These are phyloP conservation scores for Akanthomyces muscarius DNA, from an alignment of 2,329 filamentous ascomycete genomes.

Conservation along the genomic window DNA sequence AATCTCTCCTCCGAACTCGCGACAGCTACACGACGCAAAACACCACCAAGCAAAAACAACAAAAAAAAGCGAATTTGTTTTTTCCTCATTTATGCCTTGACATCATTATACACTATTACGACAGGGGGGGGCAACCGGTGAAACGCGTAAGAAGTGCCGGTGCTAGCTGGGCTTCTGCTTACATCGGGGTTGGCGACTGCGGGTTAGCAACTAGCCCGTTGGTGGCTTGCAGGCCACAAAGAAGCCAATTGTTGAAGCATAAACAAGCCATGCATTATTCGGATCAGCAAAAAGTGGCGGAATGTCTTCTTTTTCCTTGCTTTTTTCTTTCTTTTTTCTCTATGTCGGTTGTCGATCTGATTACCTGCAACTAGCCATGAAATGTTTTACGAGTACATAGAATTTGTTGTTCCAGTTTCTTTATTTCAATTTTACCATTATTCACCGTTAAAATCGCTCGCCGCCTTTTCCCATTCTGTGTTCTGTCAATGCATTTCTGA, in stretches of 20 bases:
- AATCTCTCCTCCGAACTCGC: not conserved
- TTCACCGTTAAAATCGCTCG: not conserved
- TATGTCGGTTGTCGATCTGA: slow-evolving; percentile 6
- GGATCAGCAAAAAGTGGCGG: not conserved
- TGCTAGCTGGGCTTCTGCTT: slow-evolving; percentile 11
- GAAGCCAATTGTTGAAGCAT: not conserved
- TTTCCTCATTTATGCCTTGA: not conserved
- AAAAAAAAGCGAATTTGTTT: slow-evolving; percentile 13
- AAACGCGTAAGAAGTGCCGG: not conserved
- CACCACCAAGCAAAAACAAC: not conserved
- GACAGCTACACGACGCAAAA: not conserved
- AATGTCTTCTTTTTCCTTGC: not conserved
- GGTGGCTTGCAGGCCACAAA: not conserved
- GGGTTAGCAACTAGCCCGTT: slow-evolving; percentile 2
- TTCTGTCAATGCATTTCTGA: not conserved
- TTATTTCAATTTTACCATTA: not conserved
- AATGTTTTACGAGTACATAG: slow-evolving; percentile 3
- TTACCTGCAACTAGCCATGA: slow-evolving; percentile 1
- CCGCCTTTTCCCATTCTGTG: not conserved
- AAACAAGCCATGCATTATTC: not conserved
- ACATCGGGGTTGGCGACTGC: slow-evolving; percentile 3
- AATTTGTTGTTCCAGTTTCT: not conserved
- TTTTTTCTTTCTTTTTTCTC: not conserved
- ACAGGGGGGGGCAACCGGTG: not conserved
- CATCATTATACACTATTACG: slow-evolving; percentile 1